phyloP scores from a whole-genome alignment of 2,329 filamentous ascomycete genomes.

The Claviceps arundinis region DNA sequence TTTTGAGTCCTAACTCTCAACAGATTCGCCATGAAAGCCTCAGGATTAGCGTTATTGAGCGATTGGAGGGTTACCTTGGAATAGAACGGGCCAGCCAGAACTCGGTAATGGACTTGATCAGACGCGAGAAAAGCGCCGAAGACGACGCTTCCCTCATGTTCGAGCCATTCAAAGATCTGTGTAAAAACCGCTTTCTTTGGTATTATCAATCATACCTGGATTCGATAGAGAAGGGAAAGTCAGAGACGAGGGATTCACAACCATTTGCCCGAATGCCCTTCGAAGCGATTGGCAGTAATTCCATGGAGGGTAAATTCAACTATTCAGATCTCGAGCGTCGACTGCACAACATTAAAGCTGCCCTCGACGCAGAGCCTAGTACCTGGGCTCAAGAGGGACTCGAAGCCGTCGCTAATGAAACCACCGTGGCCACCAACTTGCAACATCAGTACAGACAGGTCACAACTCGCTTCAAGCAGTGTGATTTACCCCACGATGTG shows the following conservation, averaged over 20 bases:
- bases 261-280: constrained; percentile 78
- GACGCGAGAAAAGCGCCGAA: constrained; percentile 32
- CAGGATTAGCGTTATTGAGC: constrained; percentile 72
- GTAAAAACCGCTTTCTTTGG: constrained; percentile 88
- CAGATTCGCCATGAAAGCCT: constrained; percentile 87
- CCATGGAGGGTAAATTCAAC: constrained; percentile 77
- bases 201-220: constrained; percentile 81
- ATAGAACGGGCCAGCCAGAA: constrained; percentile 36
- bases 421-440: constrained; percentile 67
- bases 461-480: constrained; percentile 57
- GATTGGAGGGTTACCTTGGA: constrained; percentile 65
- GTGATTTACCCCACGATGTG: constrained; percentile 61
- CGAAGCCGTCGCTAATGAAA: constrained; percentile 48
- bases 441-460: constrained; percentile 77
- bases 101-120: constrained; percentile 6
- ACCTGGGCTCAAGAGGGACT: constrained; percentile 61
- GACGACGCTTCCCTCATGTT: constrained; percentile 48
- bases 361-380: constrained; percentile 57
- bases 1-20: not conserved
- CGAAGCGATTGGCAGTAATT: constrained; percentile 54
- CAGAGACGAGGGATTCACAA: constrained; percentile 49
- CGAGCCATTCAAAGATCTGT: constrained; percentile 80
- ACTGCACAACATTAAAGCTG: constrained; percentile 52
- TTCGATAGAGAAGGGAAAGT: constrained; percentile 51
- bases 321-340: constrained; percentile 62